phyloP scores from a whole-genome alignment of 2,329 filamentous ascomycete species.

The Sclerotinia trifoliorum region DNA sequence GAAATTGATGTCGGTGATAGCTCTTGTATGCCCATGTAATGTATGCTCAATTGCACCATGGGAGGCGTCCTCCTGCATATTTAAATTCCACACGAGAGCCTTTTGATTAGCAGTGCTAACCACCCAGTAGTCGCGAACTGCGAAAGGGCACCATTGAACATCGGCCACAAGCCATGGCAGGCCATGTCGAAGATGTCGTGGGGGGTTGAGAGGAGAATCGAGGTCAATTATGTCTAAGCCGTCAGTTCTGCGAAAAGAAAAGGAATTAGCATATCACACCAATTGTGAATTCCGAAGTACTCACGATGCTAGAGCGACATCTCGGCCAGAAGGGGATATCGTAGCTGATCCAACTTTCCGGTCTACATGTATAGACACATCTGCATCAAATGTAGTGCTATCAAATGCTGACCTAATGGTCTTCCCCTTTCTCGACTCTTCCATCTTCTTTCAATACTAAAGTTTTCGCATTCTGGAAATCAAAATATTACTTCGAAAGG shows the following conservation, averaged over 20 bases:
- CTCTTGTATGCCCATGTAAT: slow-evolving; percentile 78
- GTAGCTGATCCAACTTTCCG: slow-evolving; percentile 76
- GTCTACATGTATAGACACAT: slow-evolving; percentile 81
- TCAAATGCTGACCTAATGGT: slow-evolving; percentile 70
- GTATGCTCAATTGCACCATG: slow-evolving; percentile 78
- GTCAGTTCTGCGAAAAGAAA: slow-evolving; percentile 54
- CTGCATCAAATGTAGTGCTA: slow-evolving; percentile 82
- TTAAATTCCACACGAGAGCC: slow-evolving; percentile 90
- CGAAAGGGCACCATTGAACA: slow-evolving; percentile 95
- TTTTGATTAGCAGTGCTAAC: slow-evolving; percentile 93
- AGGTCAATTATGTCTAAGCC: slow-evolving; percentile 90
- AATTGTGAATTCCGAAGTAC: background rate
- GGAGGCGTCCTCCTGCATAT: slow-evolving; percentile 64
- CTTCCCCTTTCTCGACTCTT: slow-evolving; percentile 53
- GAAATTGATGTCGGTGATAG: slow-evolving; percentile 96
- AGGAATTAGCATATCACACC: background rate
- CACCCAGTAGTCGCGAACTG: slow-evolving; percentile 86
- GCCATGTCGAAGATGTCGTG: slow-evolving; percentile 79
- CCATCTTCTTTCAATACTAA: slow-evolving; percentile 32
- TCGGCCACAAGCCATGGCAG: slow-evolving; percentile 94
- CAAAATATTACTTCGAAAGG: background rate
- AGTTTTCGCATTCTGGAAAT: slow-evolving; percentile 26
- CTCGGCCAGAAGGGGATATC: slow-evolving; percentile 86
- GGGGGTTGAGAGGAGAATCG: slow-evolving; percentile 83
- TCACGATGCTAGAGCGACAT: slow-evolving; percentile 81